A percentile compares a stretch with the other conserved stretches of the same genome.
Evolutionary conservation across 2,329 filamentous ascomycete species (phyloP).

Genomic region (Colletotrichum tabaci): DNA sequence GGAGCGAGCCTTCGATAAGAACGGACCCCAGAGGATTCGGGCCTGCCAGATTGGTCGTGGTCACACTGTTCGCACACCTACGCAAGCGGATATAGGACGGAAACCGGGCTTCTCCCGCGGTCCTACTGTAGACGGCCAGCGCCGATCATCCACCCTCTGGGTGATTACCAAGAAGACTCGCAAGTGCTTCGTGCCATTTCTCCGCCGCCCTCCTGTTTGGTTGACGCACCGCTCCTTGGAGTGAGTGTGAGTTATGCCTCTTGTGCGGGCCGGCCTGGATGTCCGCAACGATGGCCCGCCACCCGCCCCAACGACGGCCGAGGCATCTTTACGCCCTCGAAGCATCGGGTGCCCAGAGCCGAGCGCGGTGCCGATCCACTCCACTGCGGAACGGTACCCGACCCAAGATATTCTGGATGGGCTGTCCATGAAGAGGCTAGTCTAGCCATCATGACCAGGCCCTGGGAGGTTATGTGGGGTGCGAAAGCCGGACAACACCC

Average conservation of each 20-base stretch:
- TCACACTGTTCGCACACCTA: constrained; percentile 14
- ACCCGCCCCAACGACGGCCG: constrained; percentile 9
- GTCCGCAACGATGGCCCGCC: constrained; percentile 3
- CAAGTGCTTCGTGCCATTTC: constrained; percentile 25
- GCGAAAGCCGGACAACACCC: constrained; percentile 27
- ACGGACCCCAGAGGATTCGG: constrained; percentile 14
- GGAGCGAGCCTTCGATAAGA: constrained; percentile 24
- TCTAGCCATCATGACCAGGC: constrained; percentile 31
- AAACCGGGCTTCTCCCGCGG: constrained; percentile 10
- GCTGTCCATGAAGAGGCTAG: constrained; percentile 20
- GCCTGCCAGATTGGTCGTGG: not conserved
- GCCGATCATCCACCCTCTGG: constrained; percentile 25
- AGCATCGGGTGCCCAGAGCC: constrained; percentile 36
- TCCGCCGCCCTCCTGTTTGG: not conserved
- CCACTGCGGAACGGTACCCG: constrained; percentile 36
- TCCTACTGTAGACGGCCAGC: constrained; percentile 1
- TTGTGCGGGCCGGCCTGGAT: not conserved
- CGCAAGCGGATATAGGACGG: constrained; percentile 26
- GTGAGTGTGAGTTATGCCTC: too few species aligned
- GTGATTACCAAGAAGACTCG: not conserved
- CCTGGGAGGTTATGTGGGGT: constrained; percentile 22
- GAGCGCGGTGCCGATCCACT: constrained; percentile 41
- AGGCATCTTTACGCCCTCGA: constrained; percentile 34
- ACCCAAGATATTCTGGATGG: constrained; percentile 16
- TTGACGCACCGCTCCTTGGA: not conserved